A percentile compares a stretch with the other conserved stretches of the same genome.
phyloP scores from a whole-genome alignment of 345 rosid genomes.

The Hibiscus tridactylites region DNA sequence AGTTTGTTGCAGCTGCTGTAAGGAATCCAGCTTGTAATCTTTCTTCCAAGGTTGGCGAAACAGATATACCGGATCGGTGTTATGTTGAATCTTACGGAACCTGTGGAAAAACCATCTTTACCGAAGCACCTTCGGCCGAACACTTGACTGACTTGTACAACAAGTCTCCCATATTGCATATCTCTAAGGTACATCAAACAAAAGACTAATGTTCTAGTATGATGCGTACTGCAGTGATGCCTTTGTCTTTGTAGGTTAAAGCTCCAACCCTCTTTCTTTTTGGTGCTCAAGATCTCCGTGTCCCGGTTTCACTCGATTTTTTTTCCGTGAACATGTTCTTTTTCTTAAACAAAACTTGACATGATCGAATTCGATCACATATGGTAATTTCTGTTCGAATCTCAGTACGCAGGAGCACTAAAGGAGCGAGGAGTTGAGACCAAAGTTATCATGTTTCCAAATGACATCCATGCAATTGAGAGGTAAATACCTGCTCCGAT shows the following conservation, averaged over 20 bases:
- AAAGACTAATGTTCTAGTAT: neutral
- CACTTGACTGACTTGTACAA: conserved; percentile 54
- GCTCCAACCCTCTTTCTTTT: conserved; percentile 75
- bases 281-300: conserved; percentile 90
- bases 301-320: conserved; percentile 39
- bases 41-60: conserved; percentile 63
- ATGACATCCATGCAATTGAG: conserved; percentile 62
- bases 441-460: conserved; percentile 64
- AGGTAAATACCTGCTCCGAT: conserved; percentile 31
- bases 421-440: conserved; percentile 74
- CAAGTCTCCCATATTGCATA: conserved; percentile 77
- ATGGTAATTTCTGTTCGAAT: conserved; percentile 7
- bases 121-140: conserved; percentile 66
- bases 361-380: neutral
- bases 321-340: neutral
- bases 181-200: conserved; percentile 52
- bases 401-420: conserved; percentile 66
- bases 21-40: conserved; percentile 87
- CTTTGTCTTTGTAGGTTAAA: conserved; percentile 52
- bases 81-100: conserved; percentile 60
- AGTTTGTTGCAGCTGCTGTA: conserved; percentile 76
- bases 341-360: neutral
- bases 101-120: conserved; percentile 42
- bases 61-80: conserved; percentile 96
- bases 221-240: neutral